Percentiles rank a stretch among this genome's conserved stretches.
phyloP scores from a whole-genome alignment of 768 basidiomycete species.

The Boletus subcaerulescens region DNA sequence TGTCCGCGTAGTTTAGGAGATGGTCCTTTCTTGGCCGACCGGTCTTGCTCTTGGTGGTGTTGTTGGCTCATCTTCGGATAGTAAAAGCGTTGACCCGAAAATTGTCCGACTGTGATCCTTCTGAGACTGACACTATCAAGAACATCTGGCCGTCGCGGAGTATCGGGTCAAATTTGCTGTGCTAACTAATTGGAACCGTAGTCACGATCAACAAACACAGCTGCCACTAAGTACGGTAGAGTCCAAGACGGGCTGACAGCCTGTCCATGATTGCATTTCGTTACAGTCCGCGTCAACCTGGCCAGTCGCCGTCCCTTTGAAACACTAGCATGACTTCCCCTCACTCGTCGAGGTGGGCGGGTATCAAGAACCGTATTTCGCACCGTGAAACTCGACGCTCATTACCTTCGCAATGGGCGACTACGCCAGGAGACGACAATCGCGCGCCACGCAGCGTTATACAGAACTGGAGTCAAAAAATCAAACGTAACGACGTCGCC shows the following conservation, averaged over 20 bases:
- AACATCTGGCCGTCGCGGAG: slow-evolving; percentile 5
- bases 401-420: slow-evolving; percentile 15
- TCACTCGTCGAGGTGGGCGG: slow-evolving; percentile 32
- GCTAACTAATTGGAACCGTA: too few relatives aligned
- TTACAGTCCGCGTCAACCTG: slow-evolving; percentile 3
- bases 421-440: slow-evolving; percentile 19
- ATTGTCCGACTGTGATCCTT: not conserved
- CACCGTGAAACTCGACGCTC: slow-evolving; percentile 40
- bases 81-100: slow-evolving; percentile 2
- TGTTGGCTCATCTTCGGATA: slow-evolving; percentile 9
- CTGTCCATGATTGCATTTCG: slow-evolving; percentile 8
- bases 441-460: slow-evolving; percentile 19
- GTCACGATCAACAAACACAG: not conserved
- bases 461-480: slow-evolving; percentile 57
- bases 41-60: slow-evolving; percentile 5
- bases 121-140: not conserved
- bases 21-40: slow-evolving; percentile 10
- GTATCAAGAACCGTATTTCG: slow-evolving; percentile 50
- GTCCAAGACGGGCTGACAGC: not conserved
- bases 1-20: slow-evolving; percentile 54
- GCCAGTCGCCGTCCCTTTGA: not conserved
- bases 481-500: slow-evolving; percentile 32
- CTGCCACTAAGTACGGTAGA: too few relatives aligned
- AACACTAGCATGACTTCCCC: slow-evolving; percentile 23
- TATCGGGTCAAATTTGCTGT: not conserved